Evolutionary conservation across 2,329 filamentous ascomycete genomes (phyloP).

Genomic region (Epichloe gansuensis): DNA sequence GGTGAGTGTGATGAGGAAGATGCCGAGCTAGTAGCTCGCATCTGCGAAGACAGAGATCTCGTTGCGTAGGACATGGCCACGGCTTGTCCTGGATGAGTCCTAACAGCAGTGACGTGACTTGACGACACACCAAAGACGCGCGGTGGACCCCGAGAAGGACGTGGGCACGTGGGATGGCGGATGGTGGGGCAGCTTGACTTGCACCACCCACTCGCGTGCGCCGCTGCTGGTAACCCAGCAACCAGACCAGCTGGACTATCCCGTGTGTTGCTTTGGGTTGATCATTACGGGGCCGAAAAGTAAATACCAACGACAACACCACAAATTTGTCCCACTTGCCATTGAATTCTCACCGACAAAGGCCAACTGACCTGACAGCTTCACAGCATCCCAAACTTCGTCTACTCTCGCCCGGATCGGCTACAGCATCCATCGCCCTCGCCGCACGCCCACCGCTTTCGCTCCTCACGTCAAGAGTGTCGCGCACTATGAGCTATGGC

Average conservation of each 20-base stretch:
- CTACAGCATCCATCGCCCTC: not conserved
- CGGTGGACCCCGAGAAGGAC: not conserved
- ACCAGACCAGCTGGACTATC: conserved; percentile 16
- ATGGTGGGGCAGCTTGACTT: conserved; percentile 15
- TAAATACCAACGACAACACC: conserved; percentile 23
- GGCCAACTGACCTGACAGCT: conserved; percentile 5
- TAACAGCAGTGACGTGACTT: not conserved
- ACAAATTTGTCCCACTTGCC: conserved; percentile 9
- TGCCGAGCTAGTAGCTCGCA: conserved; percentile 47
- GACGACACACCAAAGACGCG: not conserved
- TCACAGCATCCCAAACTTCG: not conserved
- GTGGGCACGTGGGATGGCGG: not conserved
- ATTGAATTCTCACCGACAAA: not conserved
- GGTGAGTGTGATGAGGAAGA: conserved; percentile 51
- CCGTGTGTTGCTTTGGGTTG: conserved; percentile 14
- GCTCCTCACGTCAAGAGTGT: conserved; percentile 7
- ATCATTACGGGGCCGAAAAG: conserved; percentile 14
- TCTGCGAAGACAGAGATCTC: conserved; percentile 49
- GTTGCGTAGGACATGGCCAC: conserved; percentile 43
- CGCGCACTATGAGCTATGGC: conserved; percentile 49
- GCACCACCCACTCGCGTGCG: conserved; percentile 12
- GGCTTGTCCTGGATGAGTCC: not conserved
- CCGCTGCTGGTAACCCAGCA: conserved; percentile 15
- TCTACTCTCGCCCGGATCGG: not conserved
- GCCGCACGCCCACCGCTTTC: not conserved